Percentiles rank a stretch among this genome's conserved stretches.
phyloP scores from a whole-genome alignment of 345 rosid genomes.

The Trapa incisa region DNA sequence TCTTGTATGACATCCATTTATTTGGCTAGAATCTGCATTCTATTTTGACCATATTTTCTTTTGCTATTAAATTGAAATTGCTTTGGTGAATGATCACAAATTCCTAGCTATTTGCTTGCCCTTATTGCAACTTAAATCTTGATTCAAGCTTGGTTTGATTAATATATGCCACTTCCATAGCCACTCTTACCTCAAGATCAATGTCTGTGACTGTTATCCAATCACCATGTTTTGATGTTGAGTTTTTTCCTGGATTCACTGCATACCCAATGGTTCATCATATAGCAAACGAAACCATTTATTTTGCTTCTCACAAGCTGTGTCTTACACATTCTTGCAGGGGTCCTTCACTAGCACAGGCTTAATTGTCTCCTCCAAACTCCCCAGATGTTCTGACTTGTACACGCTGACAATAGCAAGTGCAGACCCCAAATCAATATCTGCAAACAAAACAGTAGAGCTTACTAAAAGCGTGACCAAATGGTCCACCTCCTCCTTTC shows the following conservation, averaged over 20 bases:
- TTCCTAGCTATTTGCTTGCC: background rate
- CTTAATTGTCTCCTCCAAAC: conserved; percentile 69
- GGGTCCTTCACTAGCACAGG: conserved; percentile 94
- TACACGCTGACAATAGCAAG: conserved; percentile 74
- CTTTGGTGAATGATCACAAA: background rate
- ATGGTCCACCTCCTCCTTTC: conserved; percentile 44
- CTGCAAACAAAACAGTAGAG: conserved; percentile 74
- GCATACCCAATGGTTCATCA: background rate
- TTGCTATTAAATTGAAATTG: background rate
- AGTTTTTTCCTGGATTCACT: background rate
- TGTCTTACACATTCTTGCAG: conserved; percentile 22
- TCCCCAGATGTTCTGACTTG: conserved; percentile 83
- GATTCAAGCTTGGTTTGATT: background rate
- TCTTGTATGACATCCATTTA: background rate
- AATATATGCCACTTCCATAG: background rate
- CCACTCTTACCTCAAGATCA: background rate
- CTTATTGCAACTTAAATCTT: background rate
- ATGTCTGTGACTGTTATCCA: background rate
- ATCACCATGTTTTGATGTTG: background rate
- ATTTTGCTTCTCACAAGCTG: background rate
- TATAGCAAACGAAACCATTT: background rate
- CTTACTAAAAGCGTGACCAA: conserved; percentile 74
- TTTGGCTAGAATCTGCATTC: background rate
- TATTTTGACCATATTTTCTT: background rate
- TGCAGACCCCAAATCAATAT: conserved; percentile 82